phyloP scores from a whole-genome alignment of 2,329 filamentous ascomycete genomes.

The Pyricularia pennisetigena region DNA sequence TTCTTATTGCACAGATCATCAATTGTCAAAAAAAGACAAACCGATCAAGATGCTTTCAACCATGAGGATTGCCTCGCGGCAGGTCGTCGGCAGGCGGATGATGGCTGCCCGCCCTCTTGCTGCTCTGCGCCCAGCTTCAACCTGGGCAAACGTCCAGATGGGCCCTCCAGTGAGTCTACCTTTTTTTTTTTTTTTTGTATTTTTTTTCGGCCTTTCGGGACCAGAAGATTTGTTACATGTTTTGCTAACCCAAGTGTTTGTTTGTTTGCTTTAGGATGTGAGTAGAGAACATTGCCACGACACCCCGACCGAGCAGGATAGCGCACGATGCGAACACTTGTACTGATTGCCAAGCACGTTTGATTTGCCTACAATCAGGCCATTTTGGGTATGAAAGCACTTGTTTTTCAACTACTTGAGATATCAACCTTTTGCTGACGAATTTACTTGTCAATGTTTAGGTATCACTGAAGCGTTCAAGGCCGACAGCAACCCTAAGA shows the following conservation, averaged over 20 bases:
- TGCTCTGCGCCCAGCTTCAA: slow-evolving; percentile 54
- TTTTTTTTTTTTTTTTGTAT: not conserved
- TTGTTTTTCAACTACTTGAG: slow-evolving; percentile 1
- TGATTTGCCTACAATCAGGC: slow-evolving; percentile 39
- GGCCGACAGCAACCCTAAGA: slow-evolving; percentile 84
- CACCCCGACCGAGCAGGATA: slow-evolving; percentile 4
- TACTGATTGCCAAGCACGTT: slow-evolving; percentile 6
- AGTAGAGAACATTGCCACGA: slow-evolving; percentile 14
- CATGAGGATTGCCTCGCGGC: slow-evolving; percentile 42
- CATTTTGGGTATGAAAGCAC: slow-evolving; percentile 55
- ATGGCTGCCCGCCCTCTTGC: slow-evolving; percentile 28
- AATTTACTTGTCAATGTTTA: slow-evolving; percentile 21
- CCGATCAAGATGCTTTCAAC: slow-evolving; percentile 44
- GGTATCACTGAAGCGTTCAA: slow-evolving; percentile 99
- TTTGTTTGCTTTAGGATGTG: slow-evolving; percentile 23
- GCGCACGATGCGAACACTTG: slow-evolving; percentile 5
- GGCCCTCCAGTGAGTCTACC: slow-evolving; percentile 73
- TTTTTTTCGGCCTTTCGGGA: no score
- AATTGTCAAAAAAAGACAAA: not conserved
- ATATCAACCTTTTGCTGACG: slow-evolving; percentile 2
- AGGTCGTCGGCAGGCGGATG: slow-evolving; percentile 30
- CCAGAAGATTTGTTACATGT: not conserved
- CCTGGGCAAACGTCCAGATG: slow-evolving; percentile 85
- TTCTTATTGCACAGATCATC: not conserved
- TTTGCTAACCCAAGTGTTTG: slow-evolving; percentile 2